Evolutionary conservation across 371 early-diverging fungal species (phyloP).

Genomic region (Choanephora cucurbitarum): DNA sequence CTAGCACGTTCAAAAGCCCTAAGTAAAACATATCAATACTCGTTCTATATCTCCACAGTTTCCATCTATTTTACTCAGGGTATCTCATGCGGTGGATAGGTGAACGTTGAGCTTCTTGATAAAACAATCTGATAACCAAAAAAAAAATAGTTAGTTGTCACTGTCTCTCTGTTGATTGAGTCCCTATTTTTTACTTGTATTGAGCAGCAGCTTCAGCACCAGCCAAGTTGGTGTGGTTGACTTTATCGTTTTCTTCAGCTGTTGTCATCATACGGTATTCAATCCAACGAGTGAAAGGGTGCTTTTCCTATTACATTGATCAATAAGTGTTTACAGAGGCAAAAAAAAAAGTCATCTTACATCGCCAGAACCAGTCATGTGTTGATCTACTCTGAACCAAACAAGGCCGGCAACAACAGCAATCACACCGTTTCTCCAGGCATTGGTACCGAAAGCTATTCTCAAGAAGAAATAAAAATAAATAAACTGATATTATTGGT

Average conservation of each 20-base stretch:
- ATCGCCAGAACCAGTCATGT: slow-evolving; percentile 31
- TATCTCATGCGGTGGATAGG: slow-evolving; percentile 52
- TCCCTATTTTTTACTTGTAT: slow-evolving; percentile 51
- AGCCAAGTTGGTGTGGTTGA: slow-evolving; percentile 29
- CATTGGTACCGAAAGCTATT: slow-evolving; percentile 37
- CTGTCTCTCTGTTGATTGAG: too few species aligned
- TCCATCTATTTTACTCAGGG: slow-evolving; percentile 56
- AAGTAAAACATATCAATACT: slow-evolving; percentile 6
- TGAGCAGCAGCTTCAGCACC: slow-evolving; percentile 41
- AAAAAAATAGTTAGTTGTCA: too few species aligned
- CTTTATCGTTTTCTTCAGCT: slow-evolving; percentile 32
- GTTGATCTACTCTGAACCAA: slow-evolving; percentile 45
- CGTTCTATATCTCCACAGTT: too few species aligned
- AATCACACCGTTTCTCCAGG: slow-evolving; percentile 48
- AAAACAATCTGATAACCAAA: slow-evolving; percentile 40
- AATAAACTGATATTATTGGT: too few species aligned
- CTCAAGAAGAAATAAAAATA: too few species aligned
- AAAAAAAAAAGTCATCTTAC: too few species aligned
- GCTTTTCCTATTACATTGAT: slow-evolving; percentile 34
- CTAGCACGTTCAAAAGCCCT: slow-evolving; percentile 50
- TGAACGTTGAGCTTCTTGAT: slow-evolving; percentile 49
- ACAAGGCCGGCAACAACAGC: slow-evolving; percentile 43
- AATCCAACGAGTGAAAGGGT: slow-evolving; percentile 50
- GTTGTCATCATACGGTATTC: slow-evolving; percentile 43
- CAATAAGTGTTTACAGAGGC: too few species aligned